Base-by-base conservation (phyloP, 768 basidiomycete species). In the Atractiella rhizophila region DNA sequence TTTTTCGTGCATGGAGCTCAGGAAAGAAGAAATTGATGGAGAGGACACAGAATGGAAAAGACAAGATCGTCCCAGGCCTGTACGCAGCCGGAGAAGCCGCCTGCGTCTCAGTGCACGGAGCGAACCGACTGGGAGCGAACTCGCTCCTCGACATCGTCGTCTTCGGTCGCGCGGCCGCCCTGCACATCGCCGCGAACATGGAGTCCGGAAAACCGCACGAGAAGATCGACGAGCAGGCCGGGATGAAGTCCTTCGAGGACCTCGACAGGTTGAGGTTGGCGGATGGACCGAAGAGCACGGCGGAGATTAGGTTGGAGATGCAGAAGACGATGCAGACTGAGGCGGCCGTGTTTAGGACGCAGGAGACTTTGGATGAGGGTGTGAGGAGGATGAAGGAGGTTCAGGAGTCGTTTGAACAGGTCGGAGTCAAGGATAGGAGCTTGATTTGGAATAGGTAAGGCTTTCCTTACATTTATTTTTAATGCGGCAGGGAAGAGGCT, bases 371-470 rank as follows among this genome's bases (percentile, higher is more conserved):
- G 46, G 88, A 94, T 52, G 74, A 88, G 51, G 91, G 91, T 62
- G 85, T 96, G 21, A 54, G 69, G 61, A 85, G 82, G 64, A 65
- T 98, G 53, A 67, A 66, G 42, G 64, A 67, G 30, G 82, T 96
- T 51, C 86, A 86, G 68, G 71, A 76, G 56, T 80, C 69, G 55
- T 96, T 73, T 61, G 68, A 76, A 51, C 69, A 88, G 32, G 78
- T 98, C 49, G 80, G 86, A 40, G 80, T 91, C 66, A 85, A 91
- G 66, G 91, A 96, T 61, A 69, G 91, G 56, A 82, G 80, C 62
- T 80, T 96, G 86, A 91, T 96, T 61, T 98, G 88, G 91, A 94
- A 96, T 65, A 81, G 82, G 85, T 88, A 54, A 48, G 81, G 61
- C 56, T 9, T 12, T 33, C n/a, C 26, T 37, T 28, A 47, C 13